Evolutionary conservation across 805 yeast genomes (phyloP).

Genomic region (Saccharomycopsis schoenii): DNA sequence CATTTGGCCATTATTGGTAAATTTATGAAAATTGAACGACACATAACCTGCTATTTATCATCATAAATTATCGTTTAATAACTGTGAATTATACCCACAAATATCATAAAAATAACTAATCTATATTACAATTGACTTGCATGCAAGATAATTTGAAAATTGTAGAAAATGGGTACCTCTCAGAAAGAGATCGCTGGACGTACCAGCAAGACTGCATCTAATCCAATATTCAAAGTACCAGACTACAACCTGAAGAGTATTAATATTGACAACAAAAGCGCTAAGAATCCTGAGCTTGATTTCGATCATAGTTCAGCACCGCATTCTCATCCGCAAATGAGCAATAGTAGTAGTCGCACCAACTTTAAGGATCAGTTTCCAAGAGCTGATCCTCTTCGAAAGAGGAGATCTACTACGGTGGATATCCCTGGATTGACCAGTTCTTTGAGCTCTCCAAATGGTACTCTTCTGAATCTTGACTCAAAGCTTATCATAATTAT

Average conservation of each 20-base stretch:
- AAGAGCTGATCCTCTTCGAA: conserved; percentile 21
- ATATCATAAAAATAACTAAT: no score
- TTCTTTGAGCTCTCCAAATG: conserved; percentile 71
- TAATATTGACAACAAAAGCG: not conserved
- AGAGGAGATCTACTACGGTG: conserved; percentile 66
- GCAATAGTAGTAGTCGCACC: not conserved
- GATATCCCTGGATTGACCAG: conserved; percentile 90
- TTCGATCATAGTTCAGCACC: not conserved
- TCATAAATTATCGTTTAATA: no score
- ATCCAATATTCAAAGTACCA: not conserved
- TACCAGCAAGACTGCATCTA: not conserved
- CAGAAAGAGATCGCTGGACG: not conserved
- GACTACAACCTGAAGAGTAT: not conserved
- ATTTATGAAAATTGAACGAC: no score
- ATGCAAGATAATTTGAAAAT: no score
- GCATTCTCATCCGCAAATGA: not conserved
- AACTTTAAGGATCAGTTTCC: not conserved
- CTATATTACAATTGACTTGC: no score
- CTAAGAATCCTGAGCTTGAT: not conserved
- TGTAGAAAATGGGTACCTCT: not conserved
- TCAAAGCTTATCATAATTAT: conserved; percentile 84
- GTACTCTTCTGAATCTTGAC: conserved; percentile 60
- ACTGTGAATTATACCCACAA: no score
- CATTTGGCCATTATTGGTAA: no score
- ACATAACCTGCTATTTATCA: no score